Conservation (phyloP, 176 grass and related monocot species). For the Triticum turgidum region DNA sequence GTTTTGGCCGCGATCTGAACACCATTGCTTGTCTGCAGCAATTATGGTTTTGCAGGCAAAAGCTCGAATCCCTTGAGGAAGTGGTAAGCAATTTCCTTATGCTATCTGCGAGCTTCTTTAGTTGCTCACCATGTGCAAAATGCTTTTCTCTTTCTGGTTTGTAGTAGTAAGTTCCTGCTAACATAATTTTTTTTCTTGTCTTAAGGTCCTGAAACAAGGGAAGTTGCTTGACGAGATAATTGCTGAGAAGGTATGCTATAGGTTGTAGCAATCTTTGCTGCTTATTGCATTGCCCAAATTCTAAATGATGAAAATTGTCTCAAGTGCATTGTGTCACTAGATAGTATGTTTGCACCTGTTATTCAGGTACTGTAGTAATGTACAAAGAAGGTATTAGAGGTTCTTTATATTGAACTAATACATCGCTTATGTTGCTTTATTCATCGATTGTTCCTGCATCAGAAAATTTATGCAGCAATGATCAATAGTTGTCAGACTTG, state of each 20-base stretch:
- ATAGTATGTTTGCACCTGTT: slow-evolving; percentile 1
- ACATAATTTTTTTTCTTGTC: not conserved
- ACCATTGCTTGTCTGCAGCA: slow-evolving; percentile 53
- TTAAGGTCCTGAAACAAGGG: slow-evolving; percentile 39
- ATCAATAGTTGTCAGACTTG: not conserved
- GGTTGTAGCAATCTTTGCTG: not conserved
- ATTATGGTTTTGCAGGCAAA: slow-evolving; percentile 49
- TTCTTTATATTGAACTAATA: not conserved
- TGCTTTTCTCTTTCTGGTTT: not conserved
- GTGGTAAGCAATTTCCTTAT: slow-evolving; percentile 37
- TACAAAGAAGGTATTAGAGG: not conserved
- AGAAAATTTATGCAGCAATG: not conserved
- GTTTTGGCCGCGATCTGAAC: not conserved
- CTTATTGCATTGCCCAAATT: slow-evolving; percentile 2
- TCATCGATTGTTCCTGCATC: not conserved
- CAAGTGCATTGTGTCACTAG: not conserved
- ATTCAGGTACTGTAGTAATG: not conserved
- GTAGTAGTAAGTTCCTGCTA: not conserved
- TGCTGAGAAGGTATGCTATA: slow-evolving; percentile 50
- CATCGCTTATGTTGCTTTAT: not conserved
- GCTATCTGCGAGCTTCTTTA: not conserved
- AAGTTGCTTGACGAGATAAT: slow-evolving; percentile 49
- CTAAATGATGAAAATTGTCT: not conserved
- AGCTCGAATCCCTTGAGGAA: slow-evolving; percentile 43
- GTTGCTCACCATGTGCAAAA: not conserved